These are phyloP conservation scores for Apium graveolens DNA, from an alignment of 129 eudicot genomes.

Conservation along the genomic window DNA sequence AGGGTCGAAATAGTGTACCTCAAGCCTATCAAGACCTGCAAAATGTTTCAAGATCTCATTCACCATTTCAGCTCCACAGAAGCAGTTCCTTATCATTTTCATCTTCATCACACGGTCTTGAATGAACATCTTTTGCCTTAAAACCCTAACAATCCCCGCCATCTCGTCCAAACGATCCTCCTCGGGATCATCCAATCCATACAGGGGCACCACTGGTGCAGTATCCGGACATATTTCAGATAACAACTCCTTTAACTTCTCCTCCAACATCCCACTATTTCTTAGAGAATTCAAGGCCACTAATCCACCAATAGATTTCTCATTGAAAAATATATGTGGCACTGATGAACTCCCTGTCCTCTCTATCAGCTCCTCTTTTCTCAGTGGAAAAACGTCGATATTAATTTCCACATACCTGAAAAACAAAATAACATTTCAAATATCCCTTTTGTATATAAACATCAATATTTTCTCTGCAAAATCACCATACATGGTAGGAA, in stretches of 20 bases:
- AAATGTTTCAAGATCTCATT: conserved; percentile 45
- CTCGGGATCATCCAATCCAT: conserved; percentile 78
- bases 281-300: conserved; percentile 82
- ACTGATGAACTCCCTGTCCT: conserved; percentile 44
- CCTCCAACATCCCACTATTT: conserved; percentile 72
- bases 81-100: conserved; percentile 83
- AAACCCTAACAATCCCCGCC: conserved; percentile 43
- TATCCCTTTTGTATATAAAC: not conserved
- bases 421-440: not conserved
- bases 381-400: conserved; percentile 40
- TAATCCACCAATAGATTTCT: conserved; percentile 72
- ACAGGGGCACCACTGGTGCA: conserved; percentile 69
- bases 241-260: conserved; percentile 58
- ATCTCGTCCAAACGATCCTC: conserved; percentile 58
- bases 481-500: not conserved
- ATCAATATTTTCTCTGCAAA: not conserved
- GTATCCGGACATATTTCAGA: conserved; percentile 53
- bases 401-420: conserved; percentile 43
- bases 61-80: conserved; percentile 66
- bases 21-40: conserved; percentile 48
- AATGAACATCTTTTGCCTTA: conserved; percentile 63
- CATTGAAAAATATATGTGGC: conserved; percentile 86
- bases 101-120: conserved; percentile 73
- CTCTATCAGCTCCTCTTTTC: conserved; percentile 33
- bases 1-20: conserved; percentile 29